Percentiles rank a stretch among this genome's conserved stretches.
Evolutionary conservation across 2,329 filamentous ascomycete genomes (phyloP).

Genomic region (Aureobasidium sp.): DNA sequence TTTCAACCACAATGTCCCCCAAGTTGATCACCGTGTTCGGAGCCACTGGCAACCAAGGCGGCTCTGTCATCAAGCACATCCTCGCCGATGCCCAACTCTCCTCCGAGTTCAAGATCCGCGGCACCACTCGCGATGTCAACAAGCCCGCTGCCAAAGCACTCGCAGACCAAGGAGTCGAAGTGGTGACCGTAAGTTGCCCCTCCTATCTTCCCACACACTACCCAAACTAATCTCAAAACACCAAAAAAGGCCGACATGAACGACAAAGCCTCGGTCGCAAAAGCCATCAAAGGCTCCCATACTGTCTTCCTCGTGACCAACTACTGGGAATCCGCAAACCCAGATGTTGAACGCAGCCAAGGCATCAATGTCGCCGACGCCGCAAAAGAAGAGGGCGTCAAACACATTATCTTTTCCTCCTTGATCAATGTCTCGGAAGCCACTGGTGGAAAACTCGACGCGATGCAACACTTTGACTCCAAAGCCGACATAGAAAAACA

Average conservation of each 20-base stretch:
- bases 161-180: conserved; percentile 41
- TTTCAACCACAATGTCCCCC: background rate
- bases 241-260: conserved; percentile 42
- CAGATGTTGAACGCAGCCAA: conserved; percentile 28
- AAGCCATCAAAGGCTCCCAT: conserved; percentile 40
- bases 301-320: conserved; percentile 50
- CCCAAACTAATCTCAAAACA: background rate
- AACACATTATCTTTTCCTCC: conserved; percentile 36
- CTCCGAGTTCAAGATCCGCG: conserved; percentile 47
- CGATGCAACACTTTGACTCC: conserved; percentile 33
- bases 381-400: conserved; percentile 25
- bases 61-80: conserved; percentile 45
- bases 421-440: conserved; percentile 25
- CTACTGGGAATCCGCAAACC: conserved; percentile 38
- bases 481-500: conserved; percentile 33
- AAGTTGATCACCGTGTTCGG: conserved; percentile 45
- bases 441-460: conserved; percentile 26
- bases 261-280: conserved; percentile 38
- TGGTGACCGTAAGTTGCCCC: conserved; percentile 29
- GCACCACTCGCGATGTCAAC: conserved; percentile 46
- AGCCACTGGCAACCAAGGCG: conserved; percentile 55
- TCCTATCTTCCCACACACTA: background rate
- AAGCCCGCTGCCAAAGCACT: conserved; percentile 42
- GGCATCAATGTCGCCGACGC: conserved; percentile 32
- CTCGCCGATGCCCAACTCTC: conserved; percentile 38